A percentile compares a stretch with the other conserved stretches of the same genome.
Evolutionary conservation across 192 early-diverging fungal species (phyloP).

Genomic region (Linderina pennispora): DNA sequence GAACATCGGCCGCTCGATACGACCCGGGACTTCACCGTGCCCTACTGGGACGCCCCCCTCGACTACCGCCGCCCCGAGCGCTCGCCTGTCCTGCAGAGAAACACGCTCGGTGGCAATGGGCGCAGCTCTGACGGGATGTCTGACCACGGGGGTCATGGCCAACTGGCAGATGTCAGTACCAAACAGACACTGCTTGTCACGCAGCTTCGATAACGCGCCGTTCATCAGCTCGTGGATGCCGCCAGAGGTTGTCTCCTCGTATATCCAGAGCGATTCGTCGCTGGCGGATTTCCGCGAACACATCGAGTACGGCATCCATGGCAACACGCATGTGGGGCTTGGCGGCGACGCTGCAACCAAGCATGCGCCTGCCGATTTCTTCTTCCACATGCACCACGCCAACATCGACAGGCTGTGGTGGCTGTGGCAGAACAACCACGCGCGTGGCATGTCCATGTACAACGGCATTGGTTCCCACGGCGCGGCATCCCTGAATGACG

Average conservation of each 20-base stretch:
- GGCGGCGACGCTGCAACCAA: constrained; percentile 44
- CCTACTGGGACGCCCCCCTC: constrained; percentile 39
- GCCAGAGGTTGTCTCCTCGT: constrained; percentile 36
- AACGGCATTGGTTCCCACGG: constrained; percentile 26
- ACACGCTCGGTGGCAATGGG: constrained; percentile 31
- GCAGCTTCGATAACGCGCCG: constrained; percentile 21
- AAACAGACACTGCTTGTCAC: constrained; percentile 22
- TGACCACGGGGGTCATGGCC: constrained; percentile 27
- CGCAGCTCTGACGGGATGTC: constrained; percentile 13
- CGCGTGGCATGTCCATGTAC: constrained; percentile 10
- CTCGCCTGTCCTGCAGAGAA: constrained; percentile 15
- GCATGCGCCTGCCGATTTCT: constrained; percentile 51
- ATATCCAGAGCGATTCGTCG: constrained; percentile 18
- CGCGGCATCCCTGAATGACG: constrained; percentile 22
- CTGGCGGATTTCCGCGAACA: constrained; percentile 34
- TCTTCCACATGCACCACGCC: constrained; percentile 62
- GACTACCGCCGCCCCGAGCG: constrained; percentile 21
- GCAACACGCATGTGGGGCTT: constrained; percentile 37
- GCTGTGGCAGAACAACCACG: constrained; percentile 46
- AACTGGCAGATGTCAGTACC: constrained; percentile 19
- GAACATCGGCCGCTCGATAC: constrained; percentile 23
- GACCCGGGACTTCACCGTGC: constrained; percentile 33
- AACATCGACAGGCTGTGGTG: constrained; percentile 56
- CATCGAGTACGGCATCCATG: constrained; percentile 47
- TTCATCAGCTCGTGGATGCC: too few species aligned